These are phyloP conservation scores for Calophaca sinica DNA, from an alignment of 306 rosid genomes.

Conservation along the genomic window DNA sequence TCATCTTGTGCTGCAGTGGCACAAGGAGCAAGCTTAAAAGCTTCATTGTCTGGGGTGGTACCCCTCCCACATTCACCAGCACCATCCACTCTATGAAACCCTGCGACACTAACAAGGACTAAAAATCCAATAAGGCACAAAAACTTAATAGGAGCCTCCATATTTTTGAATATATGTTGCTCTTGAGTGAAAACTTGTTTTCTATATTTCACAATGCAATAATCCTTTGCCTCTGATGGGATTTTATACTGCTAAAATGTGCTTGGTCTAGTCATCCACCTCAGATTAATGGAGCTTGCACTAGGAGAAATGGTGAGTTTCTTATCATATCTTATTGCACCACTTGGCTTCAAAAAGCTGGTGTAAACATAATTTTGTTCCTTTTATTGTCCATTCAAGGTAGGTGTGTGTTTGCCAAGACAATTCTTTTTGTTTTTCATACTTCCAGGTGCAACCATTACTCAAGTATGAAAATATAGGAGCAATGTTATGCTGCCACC, in stretches of 20 bases:
- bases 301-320: slow-evolving; percentile 43
- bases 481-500: slow-evolving; percentile 46
- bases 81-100: slow-evolving; percentile 7
- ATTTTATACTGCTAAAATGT: slow-evolving; percentile 54
- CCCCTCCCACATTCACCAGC: slow-evolving; percentile 67
- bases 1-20: slow-evolving; percentile 61
- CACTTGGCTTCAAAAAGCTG: slow-evolving; percentile 41
- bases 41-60: slow-evolving; percentile 64
- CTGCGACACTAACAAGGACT: slow-evolving; percentile 41
- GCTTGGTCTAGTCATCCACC: slow-evolving; percentile 52
- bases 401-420: slow-evolving; percentile 26
- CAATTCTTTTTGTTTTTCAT: slow-evolving; percentile 18
- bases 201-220: slow-evolving; percentile 10
- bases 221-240: slow-evolving; percentile 6
- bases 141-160: slow-evolving; percentile 53
- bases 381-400: slow-evolving; percentile 35
- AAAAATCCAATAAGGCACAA: slow-evolving; percentile 53
- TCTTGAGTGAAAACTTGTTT: neutral
- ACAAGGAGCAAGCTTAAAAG: slow-evolving; percentile 67
- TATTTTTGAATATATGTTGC: neutral
- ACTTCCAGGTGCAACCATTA: slow-evolving; percentile 47
- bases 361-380: slow-evolving; percentile 24
- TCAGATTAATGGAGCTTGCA: slow-evolving; percentile 61
- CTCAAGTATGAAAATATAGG: slow-evolving; percentile 22
- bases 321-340: slow-evolving; percentile 30